phyloP scores from a whole-genome alignment of 2,329 filamentous ascomycete genomes.

The Fusarium albosuccineum region DNA sequence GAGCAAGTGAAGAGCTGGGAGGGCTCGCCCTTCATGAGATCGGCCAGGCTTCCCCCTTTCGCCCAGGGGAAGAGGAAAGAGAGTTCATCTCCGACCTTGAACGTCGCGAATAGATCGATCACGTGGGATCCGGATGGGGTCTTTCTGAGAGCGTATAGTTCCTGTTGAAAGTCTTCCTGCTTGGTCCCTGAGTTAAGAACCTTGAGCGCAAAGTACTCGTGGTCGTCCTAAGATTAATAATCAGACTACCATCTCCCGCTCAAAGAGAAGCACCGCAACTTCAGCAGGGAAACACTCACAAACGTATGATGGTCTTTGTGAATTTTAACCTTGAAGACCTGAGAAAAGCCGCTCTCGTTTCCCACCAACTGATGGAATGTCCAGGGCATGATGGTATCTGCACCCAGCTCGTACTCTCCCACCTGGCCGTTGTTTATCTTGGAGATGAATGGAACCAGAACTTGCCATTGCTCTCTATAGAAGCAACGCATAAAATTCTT shows the following conservation, averaged over 20 bases:
- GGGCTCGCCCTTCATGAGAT: background rate
- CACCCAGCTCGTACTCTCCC: background rate
- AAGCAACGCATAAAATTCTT: background rate
- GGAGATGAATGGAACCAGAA: background rate
- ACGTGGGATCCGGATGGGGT: background rate
- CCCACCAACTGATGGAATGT: background rate
- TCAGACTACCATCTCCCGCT: too few species aligned
- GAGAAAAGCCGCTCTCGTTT: background rate
- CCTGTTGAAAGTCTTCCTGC: background rate
- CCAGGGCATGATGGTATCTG: slow-evolving; percentile 7
- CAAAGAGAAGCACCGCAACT: too few species aligned
- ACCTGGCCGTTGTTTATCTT: background rate
- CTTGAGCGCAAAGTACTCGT: slow-evolving; percentile 4
- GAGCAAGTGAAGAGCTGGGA: background rate
- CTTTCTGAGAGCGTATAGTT: background rate
- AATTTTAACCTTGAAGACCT: background rate
- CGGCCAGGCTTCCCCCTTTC: background rate
- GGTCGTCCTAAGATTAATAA: background rate
- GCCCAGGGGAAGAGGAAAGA: slow-evolving; percentile 20
- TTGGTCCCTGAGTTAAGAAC: background rate
- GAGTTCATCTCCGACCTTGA: background rate
- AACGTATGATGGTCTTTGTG: background rate
- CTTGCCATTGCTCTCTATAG: background rate
- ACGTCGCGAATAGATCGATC: background rate
- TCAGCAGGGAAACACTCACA: background rate